Base-by-base conservation (phyloP, 352 stramenopile genomes). In the Pseudoperonospora humuli region DNA sequence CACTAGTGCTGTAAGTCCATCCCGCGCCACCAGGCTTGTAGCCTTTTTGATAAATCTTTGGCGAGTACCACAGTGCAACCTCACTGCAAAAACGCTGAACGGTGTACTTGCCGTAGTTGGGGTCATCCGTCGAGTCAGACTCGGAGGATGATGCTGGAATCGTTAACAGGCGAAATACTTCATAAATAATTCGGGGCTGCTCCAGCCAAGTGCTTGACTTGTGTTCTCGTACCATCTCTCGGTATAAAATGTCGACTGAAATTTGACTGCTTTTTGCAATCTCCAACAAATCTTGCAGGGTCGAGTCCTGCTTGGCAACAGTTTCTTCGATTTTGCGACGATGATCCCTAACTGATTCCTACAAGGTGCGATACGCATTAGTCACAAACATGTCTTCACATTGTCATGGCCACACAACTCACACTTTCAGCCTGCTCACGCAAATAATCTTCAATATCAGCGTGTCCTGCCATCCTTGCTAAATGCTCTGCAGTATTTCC, bases 321-420 rank as follows among this genome's bases (percentile, higher is more conserved):
- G 73, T 79, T 63, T 93, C 81, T 56, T 93, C 77, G 19, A 93
- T 86, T 41, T 87, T 78, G 18, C 77, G 66, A 13, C 81, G 78
- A 57, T 93, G 78, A 34, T 89, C 73, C 50, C 86, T 90, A 8
- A 89, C 77, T 1, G 80, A 90, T 67, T 89, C 80, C 80, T 92
- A 40, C 3, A 5, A 20, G 15, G 24, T 39, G 10, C 9, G n/a
- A 23, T 28, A 23, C 15, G 20, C 36, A 14, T 25, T 20, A 40
- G 25, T 42, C 27, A 46, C 8, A 51, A 43, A 18, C 13, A 4
- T 20, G 5, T 32, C n/a, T 2, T 11, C 37, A 24, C 14, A 43
- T 31, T 26, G 9, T 32, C 34, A 15, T 43, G 23, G 23, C 7
- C 24, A 43, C 37, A 17, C 7, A 9, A 77, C 70, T 42, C 58